A percentile compares a stretch with the other conserved stretches of the same genome.
Evolutionary conservation across 495 filamentous ascomycete species (phyloP).

Genomic region (Talaromyces ruber): DNA sequence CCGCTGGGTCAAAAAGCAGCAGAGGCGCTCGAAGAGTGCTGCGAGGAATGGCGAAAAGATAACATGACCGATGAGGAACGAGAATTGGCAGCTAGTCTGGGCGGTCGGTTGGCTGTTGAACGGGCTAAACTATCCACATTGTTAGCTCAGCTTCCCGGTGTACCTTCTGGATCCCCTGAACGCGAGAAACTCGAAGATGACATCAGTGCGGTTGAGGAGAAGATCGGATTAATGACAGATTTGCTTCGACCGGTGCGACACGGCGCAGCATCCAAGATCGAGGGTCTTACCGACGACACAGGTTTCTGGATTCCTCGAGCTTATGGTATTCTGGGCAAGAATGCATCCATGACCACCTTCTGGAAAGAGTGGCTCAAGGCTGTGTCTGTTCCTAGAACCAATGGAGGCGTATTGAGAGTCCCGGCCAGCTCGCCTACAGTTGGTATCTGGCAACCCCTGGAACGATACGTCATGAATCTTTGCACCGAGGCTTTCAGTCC

Average conservation of each 20-base stretch:
- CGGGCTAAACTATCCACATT: slow-evolving; percentile 83
- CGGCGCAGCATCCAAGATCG: slow-evolving; percentile 92
- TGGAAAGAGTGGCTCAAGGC: slow-evolving; percentile 99
- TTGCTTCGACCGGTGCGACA: slow-evolving; percentile 87
- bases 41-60: slow-evolving; percentile 85
- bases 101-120: slow-evolving; percentile 82
- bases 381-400: slow-evolving; percentile 86
- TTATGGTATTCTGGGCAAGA: slow-evolving; percentile 86
- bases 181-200: slow-evolving; percentile 84
- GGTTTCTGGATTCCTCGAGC: slow-evolving; percentile 94
- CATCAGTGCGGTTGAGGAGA: slow-evolving; percentile 93
- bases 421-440: slow-evolving; percentile 82
- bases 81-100: slow-evolving; percentile 86
- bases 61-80: slow-evolving; percentile 97
- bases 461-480: slow-evolving; percentile 95
- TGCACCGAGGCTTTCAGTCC: slow-evolving; percentile 93
- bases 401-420: slow-evolving; percentile 73
- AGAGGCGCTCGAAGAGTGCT: slow-evolving; percentile 81
- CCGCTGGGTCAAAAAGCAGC: slow-evolving; percentile 74
- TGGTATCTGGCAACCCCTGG: slow-evolving; percentile 93
- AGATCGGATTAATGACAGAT: slow-evolving; percentile 94
- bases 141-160: slow-evolving; percentile 69
- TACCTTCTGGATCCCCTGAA: slow-evolving; percentile 69
- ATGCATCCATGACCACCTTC: slow-evolving; percentile 76
- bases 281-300: slow-evolving; percentile 91